Evolutionary conservation across 1,284 basidiomycete genomes (phyloP), one percentile per base, ranked within the genome.

Genomic region (Stygiomarasmius scandens): DNA sequence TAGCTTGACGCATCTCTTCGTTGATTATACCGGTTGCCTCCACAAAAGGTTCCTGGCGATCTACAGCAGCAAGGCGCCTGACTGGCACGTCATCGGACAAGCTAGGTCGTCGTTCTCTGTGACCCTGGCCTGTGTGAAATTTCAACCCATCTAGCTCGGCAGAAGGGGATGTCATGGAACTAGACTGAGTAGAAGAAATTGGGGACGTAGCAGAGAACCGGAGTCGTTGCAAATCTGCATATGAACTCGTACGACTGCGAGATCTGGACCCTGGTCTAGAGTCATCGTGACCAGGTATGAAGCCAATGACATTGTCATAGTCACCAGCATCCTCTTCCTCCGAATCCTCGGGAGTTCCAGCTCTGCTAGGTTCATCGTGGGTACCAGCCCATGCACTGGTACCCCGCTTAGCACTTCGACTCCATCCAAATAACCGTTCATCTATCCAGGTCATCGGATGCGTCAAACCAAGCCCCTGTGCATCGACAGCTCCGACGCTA

Each of bases 371-470:
- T 54, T 89, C 86, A 44, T 83, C 78, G 58, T 74, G 80, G 5
- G 78, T 76, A 19, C 85, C 89, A 27, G 81, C 81, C 90, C 90
- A 92, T n/a, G 83, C 88, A 66, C 87, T 91, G 1, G 89, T 91
- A 2, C 90, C 91, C 48, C 79, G 83, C 53, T 70, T 73, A 2
- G 89, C 81, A 64, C 87, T 91, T 29, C 81, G 81, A 68, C 86
- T 91, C 95, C 95, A 97, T 36, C 95, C 95, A 71, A 96, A 97
- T 41, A 97, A 77, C 16, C 91, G 84, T 73, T 96, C 95, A 70
- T 97, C 95, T 34, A 96, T 82, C 93, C 94, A 96, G 16, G 89
- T 90, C 89, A 95, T 93, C 1, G 93, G 93, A 71, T 95, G 92
- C 14, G 83, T 87, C 43, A 93, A 80, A 14, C 90, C 78, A 56